Evolutionary conservation across 2,329 filamentous ascomycete species (phyloP), one percentile per base, ranked within the genome.

Genomic region (Scedosporium dehoogii): DNA sequence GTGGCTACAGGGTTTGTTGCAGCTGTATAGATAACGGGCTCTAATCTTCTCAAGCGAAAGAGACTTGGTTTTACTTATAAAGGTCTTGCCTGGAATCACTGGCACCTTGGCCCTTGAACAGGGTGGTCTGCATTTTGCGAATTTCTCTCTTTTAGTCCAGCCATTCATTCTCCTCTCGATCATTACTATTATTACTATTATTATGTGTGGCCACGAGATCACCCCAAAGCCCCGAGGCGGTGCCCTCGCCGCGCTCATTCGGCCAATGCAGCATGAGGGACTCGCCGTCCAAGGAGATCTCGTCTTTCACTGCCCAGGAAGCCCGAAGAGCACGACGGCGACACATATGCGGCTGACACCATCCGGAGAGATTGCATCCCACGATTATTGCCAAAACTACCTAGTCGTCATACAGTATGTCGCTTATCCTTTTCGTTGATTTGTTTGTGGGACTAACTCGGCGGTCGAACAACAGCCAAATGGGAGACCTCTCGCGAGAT

Each of bases 351-450:
- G 76, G 7, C 72, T 79, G 14, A 78, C 74, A 0, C 72, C 72
- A 2, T 27, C 14, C 59, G 70, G 67, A 25, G 65, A 69, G 1
- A 63, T 64, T 5, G 66, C 62, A 10, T 63, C 65, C 6, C 58
- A 67, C 3, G 63, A 63, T 3, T 21, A 38, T n/a, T 27, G 16
- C 27, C 59, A 60, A 16, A 51, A 60, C 23, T 64, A 77, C 29
- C 70, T 72, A 3, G 70, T 80, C 3, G 72, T 77, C 1, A 79
- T 81, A 16, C 78, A 80, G 78, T 81, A 65, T 67, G 77, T 68
- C 18, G 23, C 14, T 10, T 4, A 6, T 57, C 12, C 6, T 7
- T 58, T 10, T 58, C 1, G 3, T 9, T 6, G 25, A n/a, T 25
- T 10, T 4, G 16, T 38, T n/a, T 27, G 16, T n/a, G 16, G 9